Base-by-base conservation (phyloP, 2,329 filamentous ascomycete genomes). In the Cladosporium sp. region DNA sequence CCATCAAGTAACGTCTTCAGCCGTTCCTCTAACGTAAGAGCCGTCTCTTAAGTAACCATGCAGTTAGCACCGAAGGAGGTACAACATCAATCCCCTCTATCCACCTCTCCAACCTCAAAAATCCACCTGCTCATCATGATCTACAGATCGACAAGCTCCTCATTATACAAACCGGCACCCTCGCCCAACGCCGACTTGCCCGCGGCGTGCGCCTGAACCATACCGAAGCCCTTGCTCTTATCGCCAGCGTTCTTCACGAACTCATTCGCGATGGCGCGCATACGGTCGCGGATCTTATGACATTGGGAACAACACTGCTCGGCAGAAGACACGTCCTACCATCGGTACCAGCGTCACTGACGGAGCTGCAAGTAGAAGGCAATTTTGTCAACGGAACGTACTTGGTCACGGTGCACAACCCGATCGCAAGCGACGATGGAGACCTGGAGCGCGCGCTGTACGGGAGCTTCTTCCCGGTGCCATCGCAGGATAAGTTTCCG, bases 191-290 rank as follows among this genome's bases (percentile, higher is more conserved):
- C 70, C 88, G 94, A 67, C 88, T 98, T 71, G 94, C 94, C 36
- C 85, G 94, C 74, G 94, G 94, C 61, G 88, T 97, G 64, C 90
- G 89, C 76, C 83, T 98, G 73, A 98, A 98, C 76, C 92, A 97
- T 81, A 85, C 90, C 36, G 94, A 98, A 83, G 92, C 94, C 68
- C 89, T 88, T 71, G 90, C 90, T 32, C 85, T 93, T 71, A 96
- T 97, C 74, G 89, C 93, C 68, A 93, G 87, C 76, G 93, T 93
- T 78, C 85, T 98, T 59, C 94, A 97, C 79, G 94, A 98, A 86
- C 89, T 97, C 74, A 96, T 98, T 78, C 93, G 94, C 78, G 94
- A 98, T 94, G 94, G 94, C 76, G 88, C 90, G 72, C 92, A 97
- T 81, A 91, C 87, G 15, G 94, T 98, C 64, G 90, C 93, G 47